These are phyloP conservation scores for Penicillium brasilianum DNA, from an alignment of 2,329 filamentous ascomycete species.

Conservation along the genomic window DNA sequence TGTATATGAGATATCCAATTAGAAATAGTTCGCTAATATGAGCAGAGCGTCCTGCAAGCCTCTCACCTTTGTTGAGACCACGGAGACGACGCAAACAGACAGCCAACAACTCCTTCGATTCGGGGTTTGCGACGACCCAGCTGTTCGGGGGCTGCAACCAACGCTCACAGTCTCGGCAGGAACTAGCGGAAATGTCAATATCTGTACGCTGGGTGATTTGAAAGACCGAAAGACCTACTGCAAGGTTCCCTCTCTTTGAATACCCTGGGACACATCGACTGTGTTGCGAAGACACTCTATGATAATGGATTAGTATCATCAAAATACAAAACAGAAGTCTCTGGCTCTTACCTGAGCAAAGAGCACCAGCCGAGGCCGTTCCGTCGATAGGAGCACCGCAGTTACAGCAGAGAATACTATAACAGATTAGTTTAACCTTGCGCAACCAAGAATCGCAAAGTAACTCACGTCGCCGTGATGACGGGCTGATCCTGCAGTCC, in stretches of 20 bases:
- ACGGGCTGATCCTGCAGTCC: conserved; percentile 43
- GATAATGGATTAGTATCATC: not conserved
- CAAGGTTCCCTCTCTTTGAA: conserved; percentile 86
- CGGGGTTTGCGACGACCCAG: conserved; percentile 83
- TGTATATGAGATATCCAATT: not conserved
- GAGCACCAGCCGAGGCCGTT: conserved; percentile 79
- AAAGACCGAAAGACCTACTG: conserved; percentile 50
- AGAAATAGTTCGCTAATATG: not conserved
- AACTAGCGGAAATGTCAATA: not conserved
- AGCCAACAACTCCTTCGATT: conserved; percentile 90
- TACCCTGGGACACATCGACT: conserved; percentile 87
- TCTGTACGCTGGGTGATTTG: not conserved
- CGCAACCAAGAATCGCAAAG: conserved; percentile 23
- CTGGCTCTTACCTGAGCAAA: conserved; percentile 67
- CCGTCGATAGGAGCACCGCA: conserved; percentile 96
- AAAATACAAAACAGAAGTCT: not conserved
- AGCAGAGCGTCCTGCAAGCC: not conserved
- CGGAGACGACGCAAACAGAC: conserved; percentile 87
- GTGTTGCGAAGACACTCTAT: conserved; percentile 92
- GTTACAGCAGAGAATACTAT: conserved; percentile 94
- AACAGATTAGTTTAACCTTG: conserved; percentile 26
- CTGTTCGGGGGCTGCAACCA: conserved; percentile 86
- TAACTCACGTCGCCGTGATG: conserved; percentile 59
- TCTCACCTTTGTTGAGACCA: conserved; percentile 71
- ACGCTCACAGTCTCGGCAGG: conserved; percentile 89